A percentile compares a stretch with the other conserved stretches of the same genome.
These are phyloP conservation scores for Astrephomene gubernaculifera DNA, from an alignment of 139 green algal genomes.

Conservation along the genomic window DNA sequence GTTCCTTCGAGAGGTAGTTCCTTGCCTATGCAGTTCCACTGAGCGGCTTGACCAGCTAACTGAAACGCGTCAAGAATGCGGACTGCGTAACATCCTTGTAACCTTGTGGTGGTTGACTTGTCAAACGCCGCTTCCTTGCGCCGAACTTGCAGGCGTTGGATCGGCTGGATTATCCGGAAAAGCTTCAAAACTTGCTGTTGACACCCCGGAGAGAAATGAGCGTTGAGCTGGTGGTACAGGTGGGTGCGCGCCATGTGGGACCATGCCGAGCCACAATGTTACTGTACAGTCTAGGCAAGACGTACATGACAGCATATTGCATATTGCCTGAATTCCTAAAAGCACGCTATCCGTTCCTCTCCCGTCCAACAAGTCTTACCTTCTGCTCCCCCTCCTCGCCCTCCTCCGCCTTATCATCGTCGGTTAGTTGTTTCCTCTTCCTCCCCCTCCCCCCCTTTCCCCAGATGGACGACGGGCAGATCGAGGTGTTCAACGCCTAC, in stretches of 20 bases:
- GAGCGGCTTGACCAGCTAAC: background rate
- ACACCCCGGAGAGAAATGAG: constrained; percentile 79
- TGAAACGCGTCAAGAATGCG: background rate
- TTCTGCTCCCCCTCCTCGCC: too few species aligned
- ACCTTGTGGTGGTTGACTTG: background rate
- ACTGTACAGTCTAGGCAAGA: too few species aligned
- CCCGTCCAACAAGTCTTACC: too few species aligned
- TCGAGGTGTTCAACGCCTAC: constrained; percentile 74
- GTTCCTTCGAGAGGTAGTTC: constrained; percentile 78
- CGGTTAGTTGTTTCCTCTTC: background rate
- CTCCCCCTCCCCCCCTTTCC: background rate
- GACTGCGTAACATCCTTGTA: background rate
- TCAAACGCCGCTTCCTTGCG: background rate
- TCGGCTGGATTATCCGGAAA: constrained; percentile 80
- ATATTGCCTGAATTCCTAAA: too few species aligned
- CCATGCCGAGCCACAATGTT: too few species aligned
- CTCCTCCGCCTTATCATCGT: too few species aligned
- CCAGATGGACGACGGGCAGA: constrained; percentile 48
- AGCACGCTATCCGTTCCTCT: too few species aligned
- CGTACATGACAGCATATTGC: too few species aligned
- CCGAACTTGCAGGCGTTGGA: constrained; percentile 68
- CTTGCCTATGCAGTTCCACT: background rate
- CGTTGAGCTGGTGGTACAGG: constrained; percentile 86
- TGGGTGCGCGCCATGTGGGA: too few species aligned
- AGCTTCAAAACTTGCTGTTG: constrained; percentile 85